A percentile compares a stretch with the other conserved stretches of the same genome.
phyloP scores from a whole-genome alignment of 495 filamentous ascomycete species.

The Peziza echinospora region DNA sequence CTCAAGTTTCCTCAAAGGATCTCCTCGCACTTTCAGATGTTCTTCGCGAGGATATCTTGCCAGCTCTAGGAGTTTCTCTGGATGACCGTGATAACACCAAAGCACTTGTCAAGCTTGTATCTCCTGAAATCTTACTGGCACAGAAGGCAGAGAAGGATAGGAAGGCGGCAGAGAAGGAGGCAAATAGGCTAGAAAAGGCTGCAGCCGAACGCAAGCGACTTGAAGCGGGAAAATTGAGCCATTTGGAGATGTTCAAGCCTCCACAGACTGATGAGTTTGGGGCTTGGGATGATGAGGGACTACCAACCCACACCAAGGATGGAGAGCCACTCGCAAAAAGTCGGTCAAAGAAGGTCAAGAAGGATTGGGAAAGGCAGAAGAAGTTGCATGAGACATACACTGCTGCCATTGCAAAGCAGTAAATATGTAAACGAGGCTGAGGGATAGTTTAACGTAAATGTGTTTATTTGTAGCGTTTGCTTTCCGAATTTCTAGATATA shows the following conservation, averaged over 20 bases:
- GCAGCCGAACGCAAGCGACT: slow-evolving; percentile 29
- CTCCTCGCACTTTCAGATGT: slow-evolving; percentile 52
- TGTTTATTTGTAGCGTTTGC: no score
- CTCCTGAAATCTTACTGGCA: slow-evolving; percentile 45
- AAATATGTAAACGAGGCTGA: no score
- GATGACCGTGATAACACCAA: slow-evolving; percentile 57
- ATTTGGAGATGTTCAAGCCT: slow-evolving; percentile 35
- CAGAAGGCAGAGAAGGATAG: slow-evolving; percentile 47
- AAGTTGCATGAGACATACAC: slow-evolving; percentile 44
- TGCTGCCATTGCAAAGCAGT: not conserved
- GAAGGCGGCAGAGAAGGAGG: slow-evolving; percentile 30
- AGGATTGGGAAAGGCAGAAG: slow-evolving; percentile 85
- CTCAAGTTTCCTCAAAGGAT: slow-evolving; percentile 32
- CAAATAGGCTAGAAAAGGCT: slow-evolving; percentile 36
- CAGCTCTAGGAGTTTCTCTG: slow-evolving; percentile 60
- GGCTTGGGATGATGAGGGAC: slow-evolving; percentile 69
- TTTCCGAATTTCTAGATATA: no score
- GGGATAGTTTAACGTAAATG: no score
- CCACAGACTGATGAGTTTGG: slow-evolving; percentile 36
- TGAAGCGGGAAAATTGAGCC: slow-evolving; percentile 25
- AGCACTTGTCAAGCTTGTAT: slow-evolving; percentile 65
- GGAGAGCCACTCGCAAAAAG: slow-evolving; percentile 70
- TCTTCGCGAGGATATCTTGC: slow-evolving; percentile 59
- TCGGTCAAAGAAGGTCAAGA: slow-evolving; percentile 59
- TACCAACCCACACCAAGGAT: slow-evolving; percentile 53